Evolutionary conservation across 202 grass and related monocot genomes (phyloP), one percentile per base, ranked within the genome.

Genomic region (Bolboschoenoplectus hybrid): DNA sequence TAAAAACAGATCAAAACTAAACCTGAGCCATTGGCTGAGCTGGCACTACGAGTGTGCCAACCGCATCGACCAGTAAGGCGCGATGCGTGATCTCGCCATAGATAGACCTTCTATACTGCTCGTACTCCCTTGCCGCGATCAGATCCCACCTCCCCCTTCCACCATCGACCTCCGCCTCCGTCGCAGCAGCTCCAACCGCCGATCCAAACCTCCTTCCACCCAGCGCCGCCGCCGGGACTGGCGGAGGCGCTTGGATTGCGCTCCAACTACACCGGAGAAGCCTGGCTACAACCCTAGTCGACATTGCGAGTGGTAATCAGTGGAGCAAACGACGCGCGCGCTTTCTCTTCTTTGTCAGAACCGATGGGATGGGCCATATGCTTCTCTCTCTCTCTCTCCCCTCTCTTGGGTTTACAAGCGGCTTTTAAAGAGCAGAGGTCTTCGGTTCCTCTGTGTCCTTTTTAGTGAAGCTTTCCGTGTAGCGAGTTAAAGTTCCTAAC

Each of bases 21-120:
- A 98, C 95, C 95, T 98, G 90, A 49, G 97, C 96, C 97, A 96
- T 95, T 58, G 96, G 96, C 82, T 98, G 93, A 4, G 96, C 91
- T 14, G 96, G 96, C 50, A 89, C 91, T 70, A 98, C 84, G 73
- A 98, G 96, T 9, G 93, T 98, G 67, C 96, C 96, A 41, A 92
- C 93, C 45, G 91, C 96, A 77, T 98, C 96, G 49, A 98, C 96
- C 63, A 98, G 86, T 79, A 98, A 85, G 49, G 96, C 96, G 75
- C 95, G 94, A 61, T 98, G 96, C 14, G 96, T 98, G 90, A 98
- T 96, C 43, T 95, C 93, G 44, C 96, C 96, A 84, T 98, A 98
- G 47, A 98, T 89, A 50, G 93, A 89, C 75, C 90, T 50, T 12
- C 93, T 89, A 86, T 98, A 96, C 74, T 98, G 93, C 86, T 94